A percentile compares a stretch with the other conserved stretches of the same genome.
These are phyloP conservation scores for Lachancea lanzarotensis DNA, from an alignment of 805 yeast genomes.

Conservation along the genomic window DNA sequence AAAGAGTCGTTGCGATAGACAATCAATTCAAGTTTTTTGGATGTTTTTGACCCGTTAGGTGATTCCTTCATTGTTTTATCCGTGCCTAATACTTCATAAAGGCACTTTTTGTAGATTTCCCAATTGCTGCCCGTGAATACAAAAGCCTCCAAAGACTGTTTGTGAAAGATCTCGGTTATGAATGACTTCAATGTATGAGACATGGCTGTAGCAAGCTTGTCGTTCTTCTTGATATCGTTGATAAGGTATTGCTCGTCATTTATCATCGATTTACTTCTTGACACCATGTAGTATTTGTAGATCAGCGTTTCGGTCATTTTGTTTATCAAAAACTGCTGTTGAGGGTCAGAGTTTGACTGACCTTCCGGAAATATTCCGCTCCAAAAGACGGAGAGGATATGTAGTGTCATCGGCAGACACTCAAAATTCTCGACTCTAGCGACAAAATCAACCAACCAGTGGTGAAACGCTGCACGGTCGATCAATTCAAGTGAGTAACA, in stretches of 20 bases:
- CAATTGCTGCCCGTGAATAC: constrained; percentile 55
- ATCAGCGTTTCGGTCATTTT: constrained; percentile 58
- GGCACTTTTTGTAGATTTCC: constrained; percentile 44
- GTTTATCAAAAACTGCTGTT: constrained; percentile 46
- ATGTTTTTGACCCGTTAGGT: constrained; percentile 10
- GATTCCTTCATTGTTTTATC: constrained; percentile 5
- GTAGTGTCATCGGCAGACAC: constrained; percentile 42
- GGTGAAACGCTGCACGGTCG: constrained; percentile 54
- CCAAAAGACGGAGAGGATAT: constrained; percentile 68
- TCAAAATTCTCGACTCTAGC: constrained; percentile 34
- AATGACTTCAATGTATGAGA: constrained; percentile 23
- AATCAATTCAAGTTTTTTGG: constrained; percentile 51
- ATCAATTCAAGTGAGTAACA: constrained; percentile 64
- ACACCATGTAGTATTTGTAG: constrained; percentile 38
- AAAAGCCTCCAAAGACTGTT: constrained; percentile 44
- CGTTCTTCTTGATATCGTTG: constrained; percentile 33
- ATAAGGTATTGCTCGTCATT: constrained; percentile 34
- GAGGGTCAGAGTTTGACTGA: constrained; percentile 22
- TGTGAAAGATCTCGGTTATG: constrained; percentile 28
- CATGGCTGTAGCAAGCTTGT: constrained; percentile 26
- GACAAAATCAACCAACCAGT: constrained; percentile 55
- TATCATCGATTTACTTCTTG: constrained; percentile 30
- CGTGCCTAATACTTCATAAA: constrained; percentile 36
- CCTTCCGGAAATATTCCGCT: constrained; percentile 43
- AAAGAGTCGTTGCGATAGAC: constrained; percentile 67